Evolutionary conservation across 2,329 filamentous ascomycete species (phyloP).

Genomic region (Fusarium oxysporum): DNA sequence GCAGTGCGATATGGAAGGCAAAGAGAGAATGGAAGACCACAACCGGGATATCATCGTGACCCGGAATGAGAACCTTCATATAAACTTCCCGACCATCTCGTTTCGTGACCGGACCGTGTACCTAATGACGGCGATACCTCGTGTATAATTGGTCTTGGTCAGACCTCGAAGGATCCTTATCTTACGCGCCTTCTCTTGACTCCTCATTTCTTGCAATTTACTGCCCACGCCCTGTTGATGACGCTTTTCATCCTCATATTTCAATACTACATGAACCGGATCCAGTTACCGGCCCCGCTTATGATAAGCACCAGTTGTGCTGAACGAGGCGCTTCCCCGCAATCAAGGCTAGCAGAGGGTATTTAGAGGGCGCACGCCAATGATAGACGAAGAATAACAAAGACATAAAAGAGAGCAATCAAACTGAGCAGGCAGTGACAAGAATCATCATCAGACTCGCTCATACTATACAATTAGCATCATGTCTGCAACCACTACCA

Average conservation of each 20-base stretch:
- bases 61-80: not conserved
- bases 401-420: not conserved
- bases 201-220: not conserved
- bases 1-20: not conserved
- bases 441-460: not conserved
- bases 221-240: accelerated
- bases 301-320: conserved; percentile 3
- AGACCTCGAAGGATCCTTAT: not conserved
- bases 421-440: accelerated
- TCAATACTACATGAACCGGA: not conserved
- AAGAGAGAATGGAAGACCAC: not conserved
- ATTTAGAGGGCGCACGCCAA: conserved; percentile 31
- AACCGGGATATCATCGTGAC: not conserved
- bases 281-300: conserved; percentile 6
- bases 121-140: accelerated
- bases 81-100: too few relatives aligned
- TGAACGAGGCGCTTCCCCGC: conserved; percentile 6
- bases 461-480: not conserved
- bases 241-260: not conserved
- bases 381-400: not conserved
- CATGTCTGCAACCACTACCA: not conserved
- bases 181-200: not conserved
- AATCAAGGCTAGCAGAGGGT: not conserved
- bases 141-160: not conserved
- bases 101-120: not conserved